Conservation (phyloP, 78 protist genomes). For the Dictyostelium capitatum region DNA sequence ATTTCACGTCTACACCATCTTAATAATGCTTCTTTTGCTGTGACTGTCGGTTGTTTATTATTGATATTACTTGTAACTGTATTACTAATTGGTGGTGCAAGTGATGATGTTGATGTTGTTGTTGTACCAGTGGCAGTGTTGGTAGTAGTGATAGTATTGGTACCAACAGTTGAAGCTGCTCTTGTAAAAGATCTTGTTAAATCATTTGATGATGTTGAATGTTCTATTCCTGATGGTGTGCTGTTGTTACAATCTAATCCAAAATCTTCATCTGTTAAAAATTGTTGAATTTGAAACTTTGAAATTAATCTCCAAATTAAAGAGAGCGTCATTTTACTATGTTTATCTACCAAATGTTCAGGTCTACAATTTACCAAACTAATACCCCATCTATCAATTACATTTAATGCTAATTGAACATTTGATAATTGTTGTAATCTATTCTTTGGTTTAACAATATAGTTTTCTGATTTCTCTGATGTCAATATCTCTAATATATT, state of each 20-base stretch:
- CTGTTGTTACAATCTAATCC: not conserved
- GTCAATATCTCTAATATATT: slow-evolving; percentile 57
- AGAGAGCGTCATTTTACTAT: slow-evolving; percentile 44
- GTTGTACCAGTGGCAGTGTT: not conserved
- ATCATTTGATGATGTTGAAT: not conserved
- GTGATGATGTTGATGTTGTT: not conserved
- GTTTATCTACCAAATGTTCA: slow-evolving; percentile 52
- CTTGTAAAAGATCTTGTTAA: slow-evolving; percentile 1
- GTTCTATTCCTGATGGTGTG: not conserved
- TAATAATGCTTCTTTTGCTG: slow-evolving; percentile 46
- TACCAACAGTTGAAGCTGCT: not conserved
- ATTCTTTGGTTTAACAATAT: slow-evolving; percentile 54
- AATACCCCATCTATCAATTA: slow-evolving; percentile 62
- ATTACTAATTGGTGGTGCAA: not conserved
- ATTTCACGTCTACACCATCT: slow-evolving; percentile 73
- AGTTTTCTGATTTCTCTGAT: slow-evolving; percentile 34
- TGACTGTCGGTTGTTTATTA: not conserved
- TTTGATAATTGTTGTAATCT: slow-evolving; percentile 66
- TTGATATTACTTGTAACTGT: not conserved
- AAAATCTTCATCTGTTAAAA: slow-evolving; percentile 42
- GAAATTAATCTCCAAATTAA: slow-evolving; percentile 67
- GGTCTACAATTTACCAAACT: slow-evolving; percentile 68
- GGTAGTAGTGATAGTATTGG: not conserved
- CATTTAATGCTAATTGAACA: slow-evolving; percentile 49
- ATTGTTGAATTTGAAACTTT: slow-evolving; percentile 71